Evolutionary conservation across 2,329 filamentous ascomycete genomes (phyloP).

Genomic region (Amesomyces nigricolor): DNA sequence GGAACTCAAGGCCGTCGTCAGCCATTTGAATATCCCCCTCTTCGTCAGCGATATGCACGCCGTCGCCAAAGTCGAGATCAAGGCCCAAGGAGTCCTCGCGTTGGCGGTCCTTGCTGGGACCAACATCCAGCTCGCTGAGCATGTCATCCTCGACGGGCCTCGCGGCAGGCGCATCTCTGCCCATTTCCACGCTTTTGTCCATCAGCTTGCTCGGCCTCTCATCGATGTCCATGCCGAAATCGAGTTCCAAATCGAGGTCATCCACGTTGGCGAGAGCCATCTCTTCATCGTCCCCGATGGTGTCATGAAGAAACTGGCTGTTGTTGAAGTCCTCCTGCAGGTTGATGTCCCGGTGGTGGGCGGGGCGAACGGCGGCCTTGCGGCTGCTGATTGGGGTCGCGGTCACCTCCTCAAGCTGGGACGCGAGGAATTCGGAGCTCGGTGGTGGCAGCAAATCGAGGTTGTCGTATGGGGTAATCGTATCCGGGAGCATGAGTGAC

Average conservation of each 20-base stretch:
- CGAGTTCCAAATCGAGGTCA: conserved; percentile 67
- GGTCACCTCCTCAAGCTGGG: conserved; percentile 62
- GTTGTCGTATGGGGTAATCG: conserved; percentile 85
- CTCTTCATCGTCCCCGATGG: conserved; percentile 53
- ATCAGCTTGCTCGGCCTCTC: conserved; percentile 46
- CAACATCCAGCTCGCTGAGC: conserved; percentile 57
- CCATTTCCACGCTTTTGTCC: conserved; percentile 74
- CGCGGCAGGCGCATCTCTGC: conserved; percentile 73
- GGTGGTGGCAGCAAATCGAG: conserved; percentile 73
- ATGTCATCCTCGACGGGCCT: conserved; percentile 65
- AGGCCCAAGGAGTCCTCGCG: conserved; percentile 46
- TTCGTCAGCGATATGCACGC: conserved; percentile 55
- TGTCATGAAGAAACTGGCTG: conserved; percentile 75
- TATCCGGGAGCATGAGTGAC: conserved; percentile 82
- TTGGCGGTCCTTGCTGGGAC: conserved; percentile 49
- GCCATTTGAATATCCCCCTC: conserved; percentile 60
- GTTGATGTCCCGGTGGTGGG: conserved; percentile 59
- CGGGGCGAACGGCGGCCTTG: conserved; percentile 42
- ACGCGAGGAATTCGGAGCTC: conserved; percentile 78
- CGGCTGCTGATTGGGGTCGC: conserved; percentile 51
- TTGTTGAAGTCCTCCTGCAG: conserved; percentile 63
- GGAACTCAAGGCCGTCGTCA: conserved; percentile 59
- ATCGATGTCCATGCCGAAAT: conserved; percentile 69
- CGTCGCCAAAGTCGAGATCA: conserved; percentile 48
- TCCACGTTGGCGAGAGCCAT: conserved; percentile 51